Base-by-base conservation (phyloP, 805 yeast species). In the Saturnispora halmiae region DNA sequence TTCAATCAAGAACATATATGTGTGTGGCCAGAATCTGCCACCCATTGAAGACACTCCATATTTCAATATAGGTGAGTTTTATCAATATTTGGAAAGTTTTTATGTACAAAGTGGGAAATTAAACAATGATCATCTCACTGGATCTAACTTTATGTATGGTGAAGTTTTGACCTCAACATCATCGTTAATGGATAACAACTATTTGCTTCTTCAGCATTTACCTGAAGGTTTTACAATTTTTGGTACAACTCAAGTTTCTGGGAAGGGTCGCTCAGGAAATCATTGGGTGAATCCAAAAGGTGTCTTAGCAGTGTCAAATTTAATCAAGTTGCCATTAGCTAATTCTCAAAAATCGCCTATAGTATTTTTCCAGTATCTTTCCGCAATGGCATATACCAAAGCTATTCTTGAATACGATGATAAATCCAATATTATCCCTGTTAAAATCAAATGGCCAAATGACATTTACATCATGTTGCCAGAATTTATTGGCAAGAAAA, bases 211-310 rank as follows among this genome's bases (percentile, higher is more conserved):
- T 41, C 61, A 68, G 6, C 52, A 63, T 27, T 57, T 83, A 21
- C 95, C 95, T 1, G 68, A 77, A 21, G 95, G 95, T 0, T 71
- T 78, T 9, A 66, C 77, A 1, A 59, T 79, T 9, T 70, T 78
- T 3, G 96, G 94, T 1, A 79, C 88, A 1, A 74, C 82, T 3
- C 99, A 92, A 59, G 79, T 85, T 1, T 73, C 86, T 0, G 99
- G 98, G 1, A 69, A 90, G 36, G 99, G 99, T 2, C 74, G 99
- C 42, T 94, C 96, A 13, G 94, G 92, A 1, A 92, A 92, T 49
- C 79, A 77, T 2, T 92, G 98, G 98, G 80, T 92, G 19, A 88
- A 85, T 50, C 99, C 99, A 3, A 70, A 73, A 19, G 99, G 99
- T 9, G 94, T 87, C 1, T 62, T 86, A 59, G 95, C 97, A 0